Evolutionary conservation across 2,329 filamentous ascomycete genomes (phyloP).

Genomic region (Talaromyces sp.): DNA sequence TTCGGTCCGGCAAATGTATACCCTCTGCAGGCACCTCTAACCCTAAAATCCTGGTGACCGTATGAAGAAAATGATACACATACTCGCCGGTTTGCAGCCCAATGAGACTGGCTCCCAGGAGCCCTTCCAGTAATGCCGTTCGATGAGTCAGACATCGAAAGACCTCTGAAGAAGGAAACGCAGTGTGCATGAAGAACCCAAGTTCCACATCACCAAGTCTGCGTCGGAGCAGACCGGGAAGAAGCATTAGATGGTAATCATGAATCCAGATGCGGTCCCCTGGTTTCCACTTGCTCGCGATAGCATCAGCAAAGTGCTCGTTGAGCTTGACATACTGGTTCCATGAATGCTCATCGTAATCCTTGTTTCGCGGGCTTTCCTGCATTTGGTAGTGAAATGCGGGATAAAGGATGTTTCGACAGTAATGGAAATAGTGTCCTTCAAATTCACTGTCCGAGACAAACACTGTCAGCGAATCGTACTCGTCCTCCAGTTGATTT

Average conservation of each 20-base stretch:
- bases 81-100: conserved; percentile 94
- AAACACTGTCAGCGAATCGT: conserved; percentile 76
- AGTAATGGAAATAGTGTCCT: conserved; percentile 90
- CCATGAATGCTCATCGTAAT: conserved; percentile 95
- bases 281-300: conserved; percentile 82
- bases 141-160: conserved; percentile 84
- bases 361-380: conserved; percentile 93
- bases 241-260: conserved; percentile 86
- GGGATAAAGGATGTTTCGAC: conserved; percentile 93
- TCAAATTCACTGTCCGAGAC: conserved; percentile 87
- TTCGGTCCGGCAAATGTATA: conserved; percentile 79
- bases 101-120: conserved; percentile 85
- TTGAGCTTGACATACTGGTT: conserved; percentile 88
- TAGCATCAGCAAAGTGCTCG: conserved; percentile 82
- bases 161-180: conserved; percentile 92
- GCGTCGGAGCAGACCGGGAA: conserved; percentile 79
- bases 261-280: conserved; percentile 92
- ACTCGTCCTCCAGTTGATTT: conserved; percentile 70
- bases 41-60: conserved; percentile 78
- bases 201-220: conserved; percentile 82
- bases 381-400: conserved; percentile 97
- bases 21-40: conserved; percentile 82
- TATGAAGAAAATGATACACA: conserved; percentile 85
- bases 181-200: conserved; percentile 89
- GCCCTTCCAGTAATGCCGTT: conserved; percentile 77